Percentiles rank a stretch among this genome's conserved stretches.
These are phyloP conservation scores for Dictyostelium intermedium DNA, from an alignment of 78 protist genomes.

Conservation along the genomic window DNA sequence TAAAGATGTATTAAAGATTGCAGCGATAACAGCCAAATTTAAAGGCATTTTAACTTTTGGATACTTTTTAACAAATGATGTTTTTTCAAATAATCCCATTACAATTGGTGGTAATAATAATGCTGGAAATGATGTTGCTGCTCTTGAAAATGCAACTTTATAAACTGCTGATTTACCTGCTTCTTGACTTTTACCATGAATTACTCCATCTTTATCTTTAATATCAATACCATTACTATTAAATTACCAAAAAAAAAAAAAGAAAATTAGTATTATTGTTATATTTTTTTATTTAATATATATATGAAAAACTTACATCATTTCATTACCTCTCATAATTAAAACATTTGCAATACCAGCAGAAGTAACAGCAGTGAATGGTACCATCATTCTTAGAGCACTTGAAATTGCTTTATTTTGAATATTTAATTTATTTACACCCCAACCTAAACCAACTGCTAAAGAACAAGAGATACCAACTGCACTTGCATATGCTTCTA, in stretches of 20 bases:
- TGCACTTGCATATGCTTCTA: conserved; percentile 51
- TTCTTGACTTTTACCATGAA: conserved; percentile 38
- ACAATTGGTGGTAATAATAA: conserved; percentile 66
- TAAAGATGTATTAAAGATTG: conserved; percentile 59
- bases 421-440: conserved; percentile 44
- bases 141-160: conserved; percentile 70
- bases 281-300: background rate
- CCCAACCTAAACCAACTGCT: conserved; percentile 78
- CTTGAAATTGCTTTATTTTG: background rate
- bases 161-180: conserved; percentile 69
- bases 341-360: conserved; percentile 83
- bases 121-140: conserved; percentile 72
- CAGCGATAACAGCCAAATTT: conserved; percentile 63
- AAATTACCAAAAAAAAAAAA: too few species aligned
- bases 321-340: conserved; percentile 81
- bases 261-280: background rate
- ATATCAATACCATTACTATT: conserved; percentile 67
- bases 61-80: conserved; percentile 23
- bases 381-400: conserved; percentile 72
- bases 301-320: background rate
- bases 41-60: conserved; percentile 53
- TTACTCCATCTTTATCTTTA: conserved; percentile 51
- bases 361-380: conserved; percentile 78
- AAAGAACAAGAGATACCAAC: conserved; percentile 80
- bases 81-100: conserved; percentile 45